phyloP scores from a whole-genome alignment of 2,329 filamentous ascomycete species.

The Exophiala calicioides region DNA sequence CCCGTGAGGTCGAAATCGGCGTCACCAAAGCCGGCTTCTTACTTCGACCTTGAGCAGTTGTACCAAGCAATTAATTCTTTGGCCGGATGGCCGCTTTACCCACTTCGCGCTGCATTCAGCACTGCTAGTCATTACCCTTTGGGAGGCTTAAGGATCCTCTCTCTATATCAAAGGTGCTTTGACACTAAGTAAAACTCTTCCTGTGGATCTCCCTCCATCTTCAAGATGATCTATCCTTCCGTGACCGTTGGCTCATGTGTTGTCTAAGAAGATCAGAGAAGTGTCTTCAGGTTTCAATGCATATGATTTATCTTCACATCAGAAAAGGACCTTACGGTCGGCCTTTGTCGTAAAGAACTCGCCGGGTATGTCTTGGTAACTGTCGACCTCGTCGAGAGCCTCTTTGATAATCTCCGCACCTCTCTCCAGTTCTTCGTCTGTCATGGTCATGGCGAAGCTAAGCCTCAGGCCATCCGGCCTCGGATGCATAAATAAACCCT shows the following conservation, averaged over 20 bases:
- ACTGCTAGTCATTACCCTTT: no score
- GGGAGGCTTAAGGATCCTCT: no score
- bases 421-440: conserved; percentile 6
- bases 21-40: no score
- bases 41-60: not conserved
- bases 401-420: not conserved
- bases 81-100: no score
- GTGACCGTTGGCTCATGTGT: no score
- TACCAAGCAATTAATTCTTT: not conserved
- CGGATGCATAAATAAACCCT: conserved; percentile 2
- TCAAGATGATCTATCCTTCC: no score
- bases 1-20: not conserved
- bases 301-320: not conserved
- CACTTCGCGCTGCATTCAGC: no score
- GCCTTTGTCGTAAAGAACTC: not conserved
- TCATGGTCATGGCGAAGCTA: conserved; percentile 6
- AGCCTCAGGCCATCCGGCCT: not conserved
- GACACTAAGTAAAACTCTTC: no score
- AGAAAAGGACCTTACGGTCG: not conserved
- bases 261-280: not conserved
- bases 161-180: no score
- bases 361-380: conserved; percentile 1
- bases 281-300: not conserved
- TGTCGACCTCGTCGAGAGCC: not conserved
- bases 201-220: no score